Evolutionary conservation across 345 rosid species (phyloP).

Genomic region (Iberis pinnata): DNA sequence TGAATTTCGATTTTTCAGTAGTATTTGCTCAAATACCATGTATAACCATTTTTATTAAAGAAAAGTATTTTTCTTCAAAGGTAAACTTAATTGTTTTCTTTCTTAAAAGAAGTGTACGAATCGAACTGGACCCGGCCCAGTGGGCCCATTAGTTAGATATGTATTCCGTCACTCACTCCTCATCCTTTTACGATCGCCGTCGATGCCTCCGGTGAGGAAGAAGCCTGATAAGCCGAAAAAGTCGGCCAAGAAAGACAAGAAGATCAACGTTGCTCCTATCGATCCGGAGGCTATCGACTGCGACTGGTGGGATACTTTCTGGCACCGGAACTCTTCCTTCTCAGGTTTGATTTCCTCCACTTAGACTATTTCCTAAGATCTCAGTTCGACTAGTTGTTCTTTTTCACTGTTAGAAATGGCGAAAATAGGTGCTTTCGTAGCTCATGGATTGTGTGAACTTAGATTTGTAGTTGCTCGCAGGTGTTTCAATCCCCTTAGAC

Average conservation of each 20-base stretch:
- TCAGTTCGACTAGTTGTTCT: background rate
- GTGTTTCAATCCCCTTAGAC: slow-evolving; percentile 36
- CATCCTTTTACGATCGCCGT: background rate
- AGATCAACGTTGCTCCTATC: slow-evolving; percentile 35
- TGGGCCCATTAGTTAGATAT: background rate
- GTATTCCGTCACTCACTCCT: background rate
- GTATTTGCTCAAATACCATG: background rate
- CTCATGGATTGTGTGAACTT: background rate
- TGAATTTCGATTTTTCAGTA: background rate
- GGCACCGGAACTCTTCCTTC: slow-evolving; percentile 58
- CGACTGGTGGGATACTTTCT: slow-evolving; percentile 92
- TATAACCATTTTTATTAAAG: background rate
- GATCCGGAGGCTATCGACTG: slow-evolving; percentile 70
- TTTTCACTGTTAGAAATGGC: background rate
- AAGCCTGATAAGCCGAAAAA: slow-evolving; percentile 45
- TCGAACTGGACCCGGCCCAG: background rate
- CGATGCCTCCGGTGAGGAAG: slow-evolving; percentile 55
- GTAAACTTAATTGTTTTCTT: background rate
- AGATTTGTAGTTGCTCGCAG: slow-evolving; percentile 23
- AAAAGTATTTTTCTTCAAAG: background rate
- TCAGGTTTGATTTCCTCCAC: slow-evolving; percentile 39
- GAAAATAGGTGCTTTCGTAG: background rate
- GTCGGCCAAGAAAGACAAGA: slow-evolving; percentile 49
- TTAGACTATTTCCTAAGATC: background rate
- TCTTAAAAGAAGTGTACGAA: too few species aligned